phyloP scores from a whole-genome alignment of 306 rosid genomes.

The Medicago ruthenica region DNA sequence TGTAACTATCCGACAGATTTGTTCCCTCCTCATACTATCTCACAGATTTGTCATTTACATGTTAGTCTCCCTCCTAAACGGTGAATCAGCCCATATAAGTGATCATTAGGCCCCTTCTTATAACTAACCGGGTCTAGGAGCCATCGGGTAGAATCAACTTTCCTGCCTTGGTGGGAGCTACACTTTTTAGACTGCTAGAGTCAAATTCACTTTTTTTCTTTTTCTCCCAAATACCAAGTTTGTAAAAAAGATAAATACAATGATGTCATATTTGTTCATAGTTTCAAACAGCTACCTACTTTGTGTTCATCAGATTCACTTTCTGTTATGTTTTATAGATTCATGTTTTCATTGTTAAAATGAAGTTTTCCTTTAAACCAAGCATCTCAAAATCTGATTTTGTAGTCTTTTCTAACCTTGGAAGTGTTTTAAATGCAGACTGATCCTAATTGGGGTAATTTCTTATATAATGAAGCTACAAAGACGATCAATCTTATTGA shows the following conservation, averaged over 20 bases:
- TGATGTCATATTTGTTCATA: constrained; percentile 9
- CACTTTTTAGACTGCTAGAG: neutral
- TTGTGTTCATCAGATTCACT: constrained; percentile 17
- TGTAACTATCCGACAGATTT: neutral
- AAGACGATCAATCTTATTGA: constrained; percentile 84
- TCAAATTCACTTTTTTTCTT: too few species aligned
- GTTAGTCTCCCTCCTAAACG: neutral
- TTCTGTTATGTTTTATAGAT: constrained; percentile 31
- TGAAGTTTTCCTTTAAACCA: constrained; percentile 29
- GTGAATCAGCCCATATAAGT: neutral
- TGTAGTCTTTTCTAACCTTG: constrained; percentile 39
- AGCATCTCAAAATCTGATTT: constrained; percentile 33
- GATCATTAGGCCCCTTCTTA: neutral
- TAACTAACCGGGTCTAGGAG: neutral
- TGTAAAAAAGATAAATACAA: neutral
- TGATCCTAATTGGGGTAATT: constrained; percentile 98
- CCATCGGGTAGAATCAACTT: neutral
- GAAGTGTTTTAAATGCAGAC: constrained; percentile 69
- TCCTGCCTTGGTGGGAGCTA: neutral
- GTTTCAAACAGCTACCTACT: constrained; percentile 2
- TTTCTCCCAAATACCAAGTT: neutral
- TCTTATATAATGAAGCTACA: constrained; percentile 75
- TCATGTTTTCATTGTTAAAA: constrained; percentile 15
- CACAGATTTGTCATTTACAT: neutral
- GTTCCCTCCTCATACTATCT: neutral